Conservation (phyloP, 441 rosid species). For the Jatropha multifida region DNA sequence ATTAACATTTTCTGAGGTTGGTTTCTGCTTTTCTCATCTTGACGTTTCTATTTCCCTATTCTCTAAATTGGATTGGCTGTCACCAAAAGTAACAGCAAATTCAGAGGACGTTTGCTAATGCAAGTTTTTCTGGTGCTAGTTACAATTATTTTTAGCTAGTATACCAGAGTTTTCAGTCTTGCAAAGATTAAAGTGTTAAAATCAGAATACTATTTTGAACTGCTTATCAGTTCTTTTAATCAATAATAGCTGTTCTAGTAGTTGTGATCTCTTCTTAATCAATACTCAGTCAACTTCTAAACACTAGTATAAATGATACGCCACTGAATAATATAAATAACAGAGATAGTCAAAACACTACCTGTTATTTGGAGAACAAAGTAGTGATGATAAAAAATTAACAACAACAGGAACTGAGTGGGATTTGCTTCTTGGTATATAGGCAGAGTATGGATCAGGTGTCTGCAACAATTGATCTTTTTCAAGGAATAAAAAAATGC, state of each 20-base stretch:
- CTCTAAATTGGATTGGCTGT: slow-evolving; percentile 1
- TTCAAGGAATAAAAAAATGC: background rate
- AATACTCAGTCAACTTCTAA: no score
- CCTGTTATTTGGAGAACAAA: background rate
- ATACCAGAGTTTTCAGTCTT: background rate
- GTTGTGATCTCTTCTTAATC: no score
- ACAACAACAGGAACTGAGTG: no score
- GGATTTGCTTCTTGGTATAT: background rate
- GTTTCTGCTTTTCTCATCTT: slow-evolving; percentile 16
- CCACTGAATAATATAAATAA: no score
- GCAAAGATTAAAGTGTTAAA: background rate
- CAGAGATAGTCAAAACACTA: no score
- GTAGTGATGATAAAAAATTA: background rate
- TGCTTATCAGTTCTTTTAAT: no score
- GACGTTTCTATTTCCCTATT: background rate
- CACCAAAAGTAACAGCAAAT: background rate
- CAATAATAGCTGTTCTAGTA: no score
- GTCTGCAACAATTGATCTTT: no score
- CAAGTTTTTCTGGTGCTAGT: background rate
- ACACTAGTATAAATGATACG: no score
- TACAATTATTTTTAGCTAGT: background rate
- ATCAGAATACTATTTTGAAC: no score
- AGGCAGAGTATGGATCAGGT: background rate
- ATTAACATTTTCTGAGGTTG: slow-evolving; percentile 84
- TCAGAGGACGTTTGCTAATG: background rate